Evolutionary conservation across 2,329 filamentous ascomycete species (phyloP), one percentile per base, ranked within the genome.

Genomic region (Aspergillus viridinutans): DNA sequence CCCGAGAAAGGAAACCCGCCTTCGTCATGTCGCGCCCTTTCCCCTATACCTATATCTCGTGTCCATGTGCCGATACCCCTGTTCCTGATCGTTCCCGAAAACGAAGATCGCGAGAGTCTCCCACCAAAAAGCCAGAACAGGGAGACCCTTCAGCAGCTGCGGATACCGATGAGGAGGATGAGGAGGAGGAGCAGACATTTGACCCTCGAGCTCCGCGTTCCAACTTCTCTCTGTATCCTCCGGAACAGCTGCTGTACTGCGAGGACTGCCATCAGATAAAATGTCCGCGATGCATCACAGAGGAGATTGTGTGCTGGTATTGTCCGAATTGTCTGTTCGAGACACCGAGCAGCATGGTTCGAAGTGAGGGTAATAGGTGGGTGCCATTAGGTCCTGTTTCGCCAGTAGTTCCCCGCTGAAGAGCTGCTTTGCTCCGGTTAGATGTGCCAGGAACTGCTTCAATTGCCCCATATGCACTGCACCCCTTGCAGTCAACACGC

Each of bases 261-360:
- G 93, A 96, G 71, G 94, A 97, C 72, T 99, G 94, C 74, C 91
- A 96, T 72, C 89, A 96, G 74, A 96, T 97, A 60, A 89, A 94
- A 64, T 99, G 94, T 72, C 90, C 91, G 5, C 83, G 92, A 76
- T 99, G 94, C 70, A 90, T 95, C 54, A 85, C 88, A 50, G 94
- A 99, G 71, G 94, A 99, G 76, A 92, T 96, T 55, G 87, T 96
- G 50, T 94, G 90, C 54, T 97, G 92, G 81, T 99, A 90, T 75
- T 99, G 94, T 69, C 94, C 94, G 4, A 93, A 86, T 72, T 99
- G 94, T 72, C 78, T 99, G 56, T 97, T 99, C 69, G 94, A 99
- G 75, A 93, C 96, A 32, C 92, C 93, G 4, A 96, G 90, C 72
- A 96, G 90, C 69, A 92, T 91, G 69, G 85, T 97, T 49, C 92